Evolutionary conservation across 306 rosid species (phyloP), one percentile per base, ranked within the genome.

Genomic region (Ormosia emarginata): DNA sequence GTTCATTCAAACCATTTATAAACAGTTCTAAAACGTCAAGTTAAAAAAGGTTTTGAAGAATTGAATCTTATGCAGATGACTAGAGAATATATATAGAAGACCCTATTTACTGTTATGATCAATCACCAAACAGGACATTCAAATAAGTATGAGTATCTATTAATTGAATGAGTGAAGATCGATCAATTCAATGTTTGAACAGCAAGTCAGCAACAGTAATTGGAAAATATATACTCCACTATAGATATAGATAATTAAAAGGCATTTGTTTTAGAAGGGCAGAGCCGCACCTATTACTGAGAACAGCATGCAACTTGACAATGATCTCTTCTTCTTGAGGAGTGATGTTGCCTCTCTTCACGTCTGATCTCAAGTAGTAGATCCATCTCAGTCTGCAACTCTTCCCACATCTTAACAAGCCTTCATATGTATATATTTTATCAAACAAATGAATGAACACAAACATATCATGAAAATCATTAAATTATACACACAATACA

Each of bases 331-430:
- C 98, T 74, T 94, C 98, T n/a, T 87, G 87, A 61, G 90, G 67
- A 63, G 92, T 90, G 72, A 94, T 88, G 86, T 91, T 94, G 11
- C 98, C 97, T 86, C 98, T 92, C 96, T 91, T 94, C 79, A 94
- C 90, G 49, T 92, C 94, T 47, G 88, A 85, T 80, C 98, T 87
- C 81, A 94, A 83, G 73, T 92, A 92, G 76, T 94, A 92, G 6
- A 91, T 94, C 98, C 98, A 94, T 78, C 98, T 91, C 70, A 94
- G 85, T 85, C 98, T 91, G 63, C 98, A 92, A 79, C 98, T 92
- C 86, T 92, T 92, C 53, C 97, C 97, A 76, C 94, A 90, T 87
- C 97, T 89, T 8, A 81, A 78, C 90, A 92, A 80, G 2, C 94
- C 94, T 90, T 67, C 70, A 75, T 37, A 65, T n/a, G 12, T 1